Base-by-base conservation (phyloP, 2,329 filamentous ascomycete species). In the Fusarium sp. region DNA sequence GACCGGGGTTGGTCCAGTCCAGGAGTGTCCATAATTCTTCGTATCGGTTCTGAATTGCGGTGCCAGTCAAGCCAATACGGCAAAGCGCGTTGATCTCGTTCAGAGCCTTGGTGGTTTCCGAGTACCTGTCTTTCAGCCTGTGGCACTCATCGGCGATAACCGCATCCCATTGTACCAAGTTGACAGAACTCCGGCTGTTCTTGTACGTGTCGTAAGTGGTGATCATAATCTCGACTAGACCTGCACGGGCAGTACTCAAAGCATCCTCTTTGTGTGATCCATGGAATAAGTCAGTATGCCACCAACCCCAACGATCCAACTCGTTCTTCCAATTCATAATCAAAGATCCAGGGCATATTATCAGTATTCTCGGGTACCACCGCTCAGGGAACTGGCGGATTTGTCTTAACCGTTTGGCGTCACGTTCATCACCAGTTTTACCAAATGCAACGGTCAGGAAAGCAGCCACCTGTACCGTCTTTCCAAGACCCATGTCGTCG, bases 401-500 rank as follows among this genome's bases (percentile, higher is more conserved):
- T 77, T 96, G 96, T 40, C 95, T 88, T 92, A 98, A 94, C 22
- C 94, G 87, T 77, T 97, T 97, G 6, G 82, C 84, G 74, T 99
- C 96, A 53, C 94, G 85, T 77, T 94, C 91, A 73, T 97, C 95
- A 1, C 91, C 95, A 1, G 92, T 97, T 81, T 99, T 99, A 10
- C 96, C 96, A 77, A 97, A 99, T 0, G 94, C 94, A 2, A 90
- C 94, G 0, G 94, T 93, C 24, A 99, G 83, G 71, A 99, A 98
- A 0, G 94, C 92, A 61, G 94, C 96, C 27, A 99, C 93, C 79
- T 99, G 96, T 4, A 99, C 93, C 0, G 96, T 99, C 80, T 99
- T 99, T 1, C 96, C 96, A 32, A 99, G 81, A 22, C 96, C 96
- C 96, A 99, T 99, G 76, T 99, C 96, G 77, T 99, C 96, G 5